Conservation (phyloP, 495 filamentous ascomycete genomes). For the Hypoxylon fragiforme region DNA sequence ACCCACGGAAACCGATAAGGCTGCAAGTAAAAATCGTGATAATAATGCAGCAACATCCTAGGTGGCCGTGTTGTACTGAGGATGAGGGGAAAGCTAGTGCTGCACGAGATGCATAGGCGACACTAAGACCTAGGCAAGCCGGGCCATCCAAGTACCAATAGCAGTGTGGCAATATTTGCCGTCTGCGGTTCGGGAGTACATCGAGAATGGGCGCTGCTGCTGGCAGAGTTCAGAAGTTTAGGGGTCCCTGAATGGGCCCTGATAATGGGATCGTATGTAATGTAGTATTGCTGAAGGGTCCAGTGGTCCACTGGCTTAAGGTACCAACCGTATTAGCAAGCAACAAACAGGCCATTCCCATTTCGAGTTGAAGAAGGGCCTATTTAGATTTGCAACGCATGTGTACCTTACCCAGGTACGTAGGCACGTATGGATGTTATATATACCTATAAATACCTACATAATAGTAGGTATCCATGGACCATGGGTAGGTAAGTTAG, state of each 20-base stretch:
- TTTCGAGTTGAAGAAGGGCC: constrained; percentile 4
- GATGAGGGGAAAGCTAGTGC: constrained; percentile 29
- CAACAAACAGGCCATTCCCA: no score
- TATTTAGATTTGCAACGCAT: neutral
- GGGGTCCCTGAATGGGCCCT: constrained; percentile 20
- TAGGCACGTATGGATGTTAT: neutral
- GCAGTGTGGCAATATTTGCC: constrained; percentile 33
- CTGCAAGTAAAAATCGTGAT: constrained; percentile 26
- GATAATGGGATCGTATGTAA: constrained; percentile 19
- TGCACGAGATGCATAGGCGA: constrained; percentile 36
- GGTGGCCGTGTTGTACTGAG: constrained; percentile 11
- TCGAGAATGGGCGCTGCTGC: constrained; percentile 17
- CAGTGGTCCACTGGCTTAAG: constrained; percentile 3
- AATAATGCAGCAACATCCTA: constrained; percentile 12
- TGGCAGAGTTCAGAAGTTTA: constrained; percentile 22
- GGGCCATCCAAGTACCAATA: constrained; percentile 25
- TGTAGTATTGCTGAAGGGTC: constrained; percentile 30
- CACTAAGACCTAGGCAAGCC: constrained; percentile 23
- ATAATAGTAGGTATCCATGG: no score
- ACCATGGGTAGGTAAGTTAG: no score
- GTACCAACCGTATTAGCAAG: no score
- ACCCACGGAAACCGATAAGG: constrained; percentile 24
- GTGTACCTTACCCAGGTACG: neutral
- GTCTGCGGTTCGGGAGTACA: constrained; percentile 27
- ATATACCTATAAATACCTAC: no score